Evolutionary conservation across 805 yeast genomes (phyloP).

Genomic region (Allodekkera sacchari): DNA sequence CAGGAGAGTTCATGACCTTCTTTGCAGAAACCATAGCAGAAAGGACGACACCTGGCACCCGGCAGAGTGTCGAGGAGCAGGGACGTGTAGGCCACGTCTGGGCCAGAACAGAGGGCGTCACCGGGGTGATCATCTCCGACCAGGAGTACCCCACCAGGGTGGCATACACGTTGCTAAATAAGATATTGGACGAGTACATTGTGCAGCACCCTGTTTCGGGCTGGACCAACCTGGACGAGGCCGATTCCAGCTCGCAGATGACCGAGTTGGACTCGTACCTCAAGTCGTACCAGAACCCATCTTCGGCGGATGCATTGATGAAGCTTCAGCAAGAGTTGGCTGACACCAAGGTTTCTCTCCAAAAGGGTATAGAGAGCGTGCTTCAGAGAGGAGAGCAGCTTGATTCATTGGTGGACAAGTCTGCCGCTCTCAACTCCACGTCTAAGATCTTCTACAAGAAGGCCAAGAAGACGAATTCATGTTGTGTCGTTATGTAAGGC

Average conservation of each 20-base stretch:
- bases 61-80: constrained; percentile 92
- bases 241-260: constrained; percentile 38
- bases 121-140: constrained; percentile 88
- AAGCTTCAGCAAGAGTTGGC: constrained; percentile 96
- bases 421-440: constrained; percentile 81
- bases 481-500: constrained; percentile 65
- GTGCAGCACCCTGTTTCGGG: constrained; percentile 68
- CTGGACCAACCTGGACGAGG: constrained; percentile 50
- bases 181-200: constrained; percentile 82
- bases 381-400: constrained; percentile 94
- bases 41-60: constrained; percentile 81
- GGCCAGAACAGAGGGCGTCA: constrained; percentile 81
- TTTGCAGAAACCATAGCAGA: constrained; percentile 85
- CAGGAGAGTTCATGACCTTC: constrained; percentile 90
- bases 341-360: constrained; percentile 93
- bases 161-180: constrained; percentile 87
- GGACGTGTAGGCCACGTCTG: constrained; percentile 87
- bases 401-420: constrained; percentile 89
- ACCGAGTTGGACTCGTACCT: constrained; percentile 62
- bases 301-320: constrained; percentile 94
- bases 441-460: constrained; percentile 94
- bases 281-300: constrained; percentile 88
- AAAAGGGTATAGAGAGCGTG: constrained; percentile 90
- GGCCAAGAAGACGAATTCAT: constrained; percentile 90
- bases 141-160: constrained; percentile 96